phyloP scores from a whole-genome alignment of 163 green algal genomes.

The Coccomyxa subellipsoidea region DNA sequence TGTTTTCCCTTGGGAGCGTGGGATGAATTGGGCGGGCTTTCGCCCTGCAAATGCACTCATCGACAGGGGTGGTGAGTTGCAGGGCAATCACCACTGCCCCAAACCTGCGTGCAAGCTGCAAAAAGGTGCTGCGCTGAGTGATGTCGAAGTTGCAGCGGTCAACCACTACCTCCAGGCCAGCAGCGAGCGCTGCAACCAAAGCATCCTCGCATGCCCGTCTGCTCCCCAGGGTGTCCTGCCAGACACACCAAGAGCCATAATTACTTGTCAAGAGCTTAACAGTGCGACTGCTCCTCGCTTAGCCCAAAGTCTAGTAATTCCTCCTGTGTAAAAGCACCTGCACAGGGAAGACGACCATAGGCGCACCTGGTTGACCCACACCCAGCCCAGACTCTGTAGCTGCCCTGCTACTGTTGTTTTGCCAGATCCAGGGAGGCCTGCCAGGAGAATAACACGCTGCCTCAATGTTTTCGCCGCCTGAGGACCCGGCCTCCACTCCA shows the following conservation, averaged over 20 bases:
- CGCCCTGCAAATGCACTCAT: slow-evolving; percentile 11
- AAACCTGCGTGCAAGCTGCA: slow-evolving; percentile 11
- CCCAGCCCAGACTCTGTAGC: slow-evolving; percentile 11
- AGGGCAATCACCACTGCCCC: slow-evolving; percentile 12
- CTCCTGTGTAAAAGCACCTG: too few species aligned
- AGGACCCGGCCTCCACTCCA: background rate
- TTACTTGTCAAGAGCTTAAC: too few species aligned
- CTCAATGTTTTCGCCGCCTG: background rate
- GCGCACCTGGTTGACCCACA: slow-evolving; percentile 25
- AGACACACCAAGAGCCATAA: too few species aligned
- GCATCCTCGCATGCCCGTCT: slow-evolving; percentile 23
- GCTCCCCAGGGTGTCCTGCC: slow-evolving; percentile 30
- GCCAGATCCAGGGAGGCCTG: slow-evolving; percentile 2
- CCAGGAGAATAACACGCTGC: background rate
- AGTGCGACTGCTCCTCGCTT: too few species aligned
- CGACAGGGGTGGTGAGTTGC: slow-evolving; percentile 9
- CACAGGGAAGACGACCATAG: background rate
- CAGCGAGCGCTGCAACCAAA: slow-evolving; percentile 17
- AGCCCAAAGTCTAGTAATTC: too few species aligned
- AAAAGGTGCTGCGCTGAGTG: slow-evolving; percentile 18
- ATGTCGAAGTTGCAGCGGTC: slow-evolving; percentile 43
- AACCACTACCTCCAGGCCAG: slow-evolving; percentile 26
- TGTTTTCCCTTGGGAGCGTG: background rate
- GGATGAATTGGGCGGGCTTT: slow-evolving; percentile 11
- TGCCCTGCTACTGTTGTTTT: slow-evolving; percentile 17